Conservation (phyloP, 306 rosid species). For the Quercus cerris region DNA sequence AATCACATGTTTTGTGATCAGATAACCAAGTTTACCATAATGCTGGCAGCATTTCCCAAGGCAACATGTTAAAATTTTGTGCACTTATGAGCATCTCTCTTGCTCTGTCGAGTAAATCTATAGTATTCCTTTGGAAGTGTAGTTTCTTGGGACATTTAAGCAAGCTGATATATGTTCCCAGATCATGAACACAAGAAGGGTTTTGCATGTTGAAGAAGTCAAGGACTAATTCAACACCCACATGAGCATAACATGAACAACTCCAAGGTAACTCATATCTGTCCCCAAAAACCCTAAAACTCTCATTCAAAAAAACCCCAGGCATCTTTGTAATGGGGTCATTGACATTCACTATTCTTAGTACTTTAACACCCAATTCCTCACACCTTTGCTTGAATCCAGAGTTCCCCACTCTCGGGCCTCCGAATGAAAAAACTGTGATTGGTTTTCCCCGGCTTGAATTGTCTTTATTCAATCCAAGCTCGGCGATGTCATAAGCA, state of each 20-base stretch:
- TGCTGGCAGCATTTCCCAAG: slow-evolving; percentile 15
- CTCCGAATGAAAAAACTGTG: slow-evolving; percentile 81
- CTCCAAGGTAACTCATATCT: slow-evolving; percentile 58
- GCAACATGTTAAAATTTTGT: slow-evolving; percentile 33
- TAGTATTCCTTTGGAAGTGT: slow-evolving; percentile 7
- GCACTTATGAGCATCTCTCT: slow-evolving; percentile 29
- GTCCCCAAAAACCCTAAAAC: slow-evolving; percentile 77
- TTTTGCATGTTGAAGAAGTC: slow-evolving; percentile 81
- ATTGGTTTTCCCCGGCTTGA: slow-evolving; percentile 23
- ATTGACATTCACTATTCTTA: slow-evolving; percentile 68
- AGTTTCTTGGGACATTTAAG: slow-evolving; percentile 37
- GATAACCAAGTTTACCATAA: slow-evolving; percentile 15
- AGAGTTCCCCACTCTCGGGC: slow-evolving; percentile 81
- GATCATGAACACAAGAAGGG: slow-evolving; percentile 90
- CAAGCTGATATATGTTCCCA: slow-evolving; percentile 60
- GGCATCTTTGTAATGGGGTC: slow-evolving; percentile 93
- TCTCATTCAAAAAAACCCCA: slow-evolving; percentile 75
- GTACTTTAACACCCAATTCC: slow-evolving; percentile 70
- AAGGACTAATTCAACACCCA: slow-evolving; percentile 74
- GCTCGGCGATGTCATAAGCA: slow-evolving; percentile 84
- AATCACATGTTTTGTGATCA: slow-evolving; percentile 33
- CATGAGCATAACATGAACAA: slow-evolving; percentile 79
- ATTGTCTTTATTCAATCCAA: slow-evolving; percentile 46
- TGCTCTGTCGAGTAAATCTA: slow-evolving; percentile 37
- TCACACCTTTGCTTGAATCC: slow-evolving; percentile 73